A percentile compares a stretch with the other conserved stretches of the same genome.
Evolutionary conservation across 2,329 filamentous ascomycete genomes (phyloP).

Genomic region (Whalleya microplaca): DNA sequence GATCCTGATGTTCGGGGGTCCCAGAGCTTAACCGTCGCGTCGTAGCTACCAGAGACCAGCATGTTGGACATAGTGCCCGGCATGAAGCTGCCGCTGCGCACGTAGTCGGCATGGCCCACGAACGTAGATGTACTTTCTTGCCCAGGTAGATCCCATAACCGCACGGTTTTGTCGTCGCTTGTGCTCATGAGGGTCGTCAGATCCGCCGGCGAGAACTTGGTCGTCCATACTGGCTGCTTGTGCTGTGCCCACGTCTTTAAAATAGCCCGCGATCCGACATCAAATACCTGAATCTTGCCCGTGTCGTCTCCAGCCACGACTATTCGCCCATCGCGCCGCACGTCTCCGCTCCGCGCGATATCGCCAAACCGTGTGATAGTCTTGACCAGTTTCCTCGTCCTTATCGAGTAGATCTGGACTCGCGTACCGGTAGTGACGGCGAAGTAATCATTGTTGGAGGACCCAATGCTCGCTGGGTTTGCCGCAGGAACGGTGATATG

Average conservation of each 20-base stretch:
- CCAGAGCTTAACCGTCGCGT: constrained; percentile 92
- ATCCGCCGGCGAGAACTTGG: constrained; percentile 88
- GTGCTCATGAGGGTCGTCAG: constrained; percentile 86
- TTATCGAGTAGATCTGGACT: constrained; percentile 90
- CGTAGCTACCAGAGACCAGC: constrained; percentile 89
- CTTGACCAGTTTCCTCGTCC: constrained; percentile 89
- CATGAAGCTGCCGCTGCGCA: constrained; percentile 85
- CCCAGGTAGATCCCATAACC: constrained; percentile 90
- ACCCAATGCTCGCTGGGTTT: constrained; percentile 48
- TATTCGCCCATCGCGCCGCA: constrained; percentile 85
- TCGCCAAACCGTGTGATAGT: constrained; percentile 94
- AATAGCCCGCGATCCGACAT: constrained; percentile 84
- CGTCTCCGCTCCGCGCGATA: constrained; percentile 85
- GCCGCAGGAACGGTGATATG: constrained; percentile 76
- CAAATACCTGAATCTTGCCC: constrained; percentile 93
- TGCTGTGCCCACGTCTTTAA: constrained; percentile 94
- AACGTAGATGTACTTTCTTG: constrained; percentile 78
- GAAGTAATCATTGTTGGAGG: constrained; percentile 71
- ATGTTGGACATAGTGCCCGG: constrained; percentile 73
- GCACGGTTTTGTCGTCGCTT: constrained; percentile 89
- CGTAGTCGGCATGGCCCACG: constrained; percentile 88
- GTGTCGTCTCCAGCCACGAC: constrained; percentile 90
- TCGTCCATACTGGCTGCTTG: constrained; percentile 91
- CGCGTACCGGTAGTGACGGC: constrained; percentile 93
- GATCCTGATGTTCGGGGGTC: constrained; percentile 75